Evolutionary conservation across 2,329 filamentous ascomycete genomes (phyloP), one percentile per base, ranked within the genome.

Genomic region (Neospermospora avenae): DNA sequence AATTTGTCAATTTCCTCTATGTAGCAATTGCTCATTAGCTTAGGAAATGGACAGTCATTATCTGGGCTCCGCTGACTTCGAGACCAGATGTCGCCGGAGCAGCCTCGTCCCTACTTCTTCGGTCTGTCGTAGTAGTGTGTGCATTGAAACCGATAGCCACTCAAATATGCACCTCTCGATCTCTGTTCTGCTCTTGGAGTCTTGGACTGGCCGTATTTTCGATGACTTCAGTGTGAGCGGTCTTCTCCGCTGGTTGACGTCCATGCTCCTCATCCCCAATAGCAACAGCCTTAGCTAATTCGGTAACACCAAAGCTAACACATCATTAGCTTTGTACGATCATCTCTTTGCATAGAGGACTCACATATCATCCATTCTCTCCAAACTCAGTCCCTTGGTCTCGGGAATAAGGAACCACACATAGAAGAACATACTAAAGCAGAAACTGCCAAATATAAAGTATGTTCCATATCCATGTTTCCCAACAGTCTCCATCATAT

Each of bases 391-490:
- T 16, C 87, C 87, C 77, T 90, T 90, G 11, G 87, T 90, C 75
- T 90, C 87, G 0, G 87, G 87, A 18, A 76, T 71, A 3, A 74
- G 65, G 55, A 75, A 75, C 63, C 69, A 70, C 6, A 70, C 68
- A 48, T 69, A 71, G 44, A 69, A 67, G 46, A 70, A 71, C 83
- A 89, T 88, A 66, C 78, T 70, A 67, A 86, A 80, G 71, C 85
- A 86, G 73, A 89, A 89, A 57, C 74, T 80, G 10, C 84, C 81
- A 72, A 88, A 90, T 68, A 89, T 84, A 71, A 90, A 81, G 74
- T 88, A 90, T 28, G 86, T 86, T 31, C 84, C 85, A 56, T 77
- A 79, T 5, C 77, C 76, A 24, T 71, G 71, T 24, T 71, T 64
- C 20, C 77, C 77, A 68, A 80, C 77, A 14, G 75, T 81, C 75